phyloP scores from a whole-genome alignment of 2,329 filamentous ascomycete genomes.

The Phialophora macrospora region DNA sequence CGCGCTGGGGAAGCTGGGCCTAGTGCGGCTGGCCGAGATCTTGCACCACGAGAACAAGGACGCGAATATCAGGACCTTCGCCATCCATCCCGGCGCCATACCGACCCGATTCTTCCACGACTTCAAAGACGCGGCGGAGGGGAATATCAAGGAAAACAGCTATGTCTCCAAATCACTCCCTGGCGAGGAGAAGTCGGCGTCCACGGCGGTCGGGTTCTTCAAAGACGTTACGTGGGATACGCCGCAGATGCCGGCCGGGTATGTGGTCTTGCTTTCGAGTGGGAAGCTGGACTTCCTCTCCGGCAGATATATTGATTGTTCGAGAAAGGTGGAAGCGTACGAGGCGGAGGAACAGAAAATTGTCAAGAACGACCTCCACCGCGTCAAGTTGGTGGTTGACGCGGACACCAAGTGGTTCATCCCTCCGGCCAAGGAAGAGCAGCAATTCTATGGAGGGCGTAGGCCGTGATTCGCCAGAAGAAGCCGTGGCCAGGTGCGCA shows the following conservation, averaged over 20 bases:
- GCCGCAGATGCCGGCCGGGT: slow-evolving; percentile 34
- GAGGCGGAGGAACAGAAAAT: slow-evolving; percentile 30
- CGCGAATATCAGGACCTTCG: slow-evolving; percentile 31
- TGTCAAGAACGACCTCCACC: slow-evolving; percentile 27
- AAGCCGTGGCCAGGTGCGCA: neutral
- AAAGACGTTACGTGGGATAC: slow-evolving; percentile 32
- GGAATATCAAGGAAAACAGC: slow-evolving; percentile 27
- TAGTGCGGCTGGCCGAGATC: slow-evolving; percentile 34
- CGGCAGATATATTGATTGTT: slow-evolving; percentile 31
- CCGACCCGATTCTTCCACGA: slow-evolving; percentile 35
- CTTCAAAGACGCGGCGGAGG: slow-evolving; percentile 34
- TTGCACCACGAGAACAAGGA: slow-evolving; percentile 36
- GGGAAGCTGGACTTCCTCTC: slow-evolving; percentile 34
- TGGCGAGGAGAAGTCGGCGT: slow-evolving; percentile 32
- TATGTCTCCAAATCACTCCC: slow-evolving; percentile 28
- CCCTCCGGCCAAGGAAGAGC: slow-evolving; percentile 22
- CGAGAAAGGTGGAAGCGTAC: slow-evolving; percentile 27
- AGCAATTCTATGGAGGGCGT: slow-evolving; percentile 7
- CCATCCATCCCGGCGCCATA: slow-evolving; percentile 35
- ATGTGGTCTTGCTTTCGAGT: slow-evolving; percentile 30
- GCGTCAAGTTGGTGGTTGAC: slow-evolving; percentile 30
- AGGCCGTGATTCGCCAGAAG: neutral
- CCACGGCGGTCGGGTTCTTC: slow-evolving; percentile 31
- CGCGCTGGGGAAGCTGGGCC: slow-evolving; percentile 33
- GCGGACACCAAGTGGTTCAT: slow-evolving; percentile 28